Evolutionary conservation across 2,329 filamentous ascomycete genomes (phyloP), one percentile per base, ranked within the genome.

Genomic region (Ceratocystis diversiconidia): DNA sequence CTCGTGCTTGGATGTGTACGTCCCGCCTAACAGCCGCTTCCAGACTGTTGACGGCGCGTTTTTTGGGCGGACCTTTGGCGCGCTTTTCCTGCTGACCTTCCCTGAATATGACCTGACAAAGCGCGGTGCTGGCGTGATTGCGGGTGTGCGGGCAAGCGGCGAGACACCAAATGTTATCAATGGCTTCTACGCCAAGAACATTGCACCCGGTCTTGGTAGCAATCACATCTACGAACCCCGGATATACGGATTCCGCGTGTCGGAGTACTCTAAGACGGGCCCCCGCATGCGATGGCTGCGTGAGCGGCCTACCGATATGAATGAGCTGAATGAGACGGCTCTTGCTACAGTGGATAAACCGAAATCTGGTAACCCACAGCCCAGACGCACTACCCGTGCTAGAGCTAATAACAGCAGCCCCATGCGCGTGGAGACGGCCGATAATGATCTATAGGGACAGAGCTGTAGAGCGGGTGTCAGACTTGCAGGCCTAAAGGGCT

Each of bases 11-110:
- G 94, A 99, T 74, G 90, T 97, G 72, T 99, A 97, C 76, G 94
- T 94, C 0, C 94, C 94, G 2, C 94, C 94, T 50, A 99, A 97
- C 79, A 96, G 90, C 72, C 85, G 94, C 22, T 99, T 97, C 74
- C 94, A 97, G 76, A 92, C 90, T 2, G 94, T 99, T 43, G 94
- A 99, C 71, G 94, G 94, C 64, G 94, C 94, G 60, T 99, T 97
- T 79, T 99, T 99, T 73, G 94, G 94, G 61, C 92, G 94, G 64
- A 99, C 94, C 0, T 99, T 99, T 74, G 92, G 92, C 68, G 91
- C 91, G 59, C 85, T 99, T 67, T 99, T 99, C 79, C 90, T 99
- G 74, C 92, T 99, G 80, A 99, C 92, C 48, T 99, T 97, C 75
- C 92, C 94, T 44, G 94, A 99, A 73, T 88, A 96, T 73, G 91